These are phyloP conservation scores for Tetradesmus obliquus DNA, from an alignment of 139 green algal species.

Conservation along the genomic window DNA sequence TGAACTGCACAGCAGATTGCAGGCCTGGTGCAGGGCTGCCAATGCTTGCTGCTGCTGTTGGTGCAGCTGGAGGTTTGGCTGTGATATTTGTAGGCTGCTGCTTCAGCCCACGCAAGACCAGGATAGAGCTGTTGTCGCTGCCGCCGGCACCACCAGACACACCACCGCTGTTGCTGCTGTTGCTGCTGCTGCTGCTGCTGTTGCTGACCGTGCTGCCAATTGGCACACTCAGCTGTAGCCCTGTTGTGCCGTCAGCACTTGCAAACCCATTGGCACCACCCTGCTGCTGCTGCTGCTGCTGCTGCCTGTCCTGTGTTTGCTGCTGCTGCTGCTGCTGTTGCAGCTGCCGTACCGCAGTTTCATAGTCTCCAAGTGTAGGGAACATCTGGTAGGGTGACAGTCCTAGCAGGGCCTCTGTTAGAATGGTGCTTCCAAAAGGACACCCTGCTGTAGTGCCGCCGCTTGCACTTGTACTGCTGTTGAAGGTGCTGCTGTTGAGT, in stretches of 20 bases:
- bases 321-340: slow-evolving; percentile 16
- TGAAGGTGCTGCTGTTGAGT: background rate
- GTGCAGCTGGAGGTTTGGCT: background rate
- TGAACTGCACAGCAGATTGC: background rate
- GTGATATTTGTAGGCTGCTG: background rate
- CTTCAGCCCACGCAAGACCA: background rate
- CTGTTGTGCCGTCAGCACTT: background rate
- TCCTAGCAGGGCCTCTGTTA: background rate
- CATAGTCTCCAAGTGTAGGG: slow-evolving; percentile 4
- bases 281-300: slow-evolving; percentile 15
- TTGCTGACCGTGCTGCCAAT: background rate
- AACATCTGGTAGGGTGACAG: slow-evolving; percentile 24
- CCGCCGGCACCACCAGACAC: background rate
- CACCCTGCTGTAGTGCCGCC: background rate
- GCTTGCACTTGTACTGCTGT: background rate
- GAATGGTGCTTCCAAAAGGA: background rate
- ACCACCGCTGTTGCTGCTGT: background rate
- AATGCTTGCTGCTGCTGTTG: background rate
- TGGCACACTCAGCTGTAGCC: background rate
- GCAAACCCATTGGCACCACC: background rate
- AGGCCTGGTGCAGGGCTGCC: background rate
- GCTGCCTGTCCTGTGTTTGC: background rate
- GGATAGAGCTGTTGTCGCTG: background rate
- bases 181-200: background rate
- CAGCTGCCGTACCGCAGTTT: background rate